A percentile compares a stretch with the other conserved stretches of the same genome.
Conservation (phyloP, 1,139 yeast species). For the Saccharomycopsis hybrid region DNA sequence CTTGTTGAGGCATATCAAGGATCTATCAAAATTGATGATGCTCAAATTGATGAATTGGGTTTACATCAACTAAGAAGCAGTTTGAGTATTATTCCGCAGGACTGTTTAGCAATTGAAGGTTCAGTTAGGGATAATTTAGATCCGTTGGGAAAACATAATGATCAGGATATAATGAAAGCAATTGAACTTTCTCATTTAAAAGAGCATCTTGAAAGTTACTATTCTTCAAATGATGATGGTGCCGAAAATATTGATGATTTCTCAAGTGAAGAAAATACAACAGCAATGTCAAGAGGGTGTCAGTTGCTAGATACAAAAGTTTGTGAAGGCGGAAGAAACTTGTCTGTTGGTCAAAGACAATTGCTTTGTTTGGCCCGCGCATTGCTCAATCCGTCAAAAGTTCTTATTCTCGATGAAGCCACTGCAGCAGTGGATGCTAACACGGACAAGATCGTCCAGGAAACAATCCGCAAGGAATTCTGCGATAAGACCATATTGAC, state of each 20-base stretch:
- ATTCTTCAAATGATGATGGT: too few species aligned
- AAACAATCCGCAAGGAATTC: constrained; percentile 62
- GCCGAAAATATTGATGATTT: too few species aligned
- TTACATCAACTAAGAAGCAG: constrained; percentile 47
- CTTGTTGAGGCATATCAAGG: constrained; percentile 62
- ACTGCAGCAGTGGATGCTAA: constrained; percentile 82
- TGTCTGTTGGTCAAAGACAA: constrained; percentile 76
- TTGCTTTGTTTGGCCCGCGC: constrained; percentile 73
- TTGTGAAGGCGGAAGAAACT: constrained; percentile 64
- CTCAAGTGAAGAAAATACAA: too few species aligned
- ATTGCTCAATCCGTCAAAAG: constrained; percentile 51
- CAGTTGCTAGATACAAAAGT: constrained; percentile 43
- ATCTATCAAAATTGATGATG: constrained; percentile 41
- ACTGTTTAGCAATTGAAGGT: constrained; percentile 61
- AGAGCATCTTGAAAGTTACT: constrained; percentile 37
- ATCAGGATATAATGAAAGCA: constrained; percentile 50
- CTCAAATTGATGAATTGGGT: constrained; percentile 41
- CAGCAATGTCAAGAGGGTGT: too few species aligned
- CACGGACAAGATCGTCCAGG: constrained; percentile 69
- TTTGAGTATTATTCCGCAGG: constrained; percentile 62
- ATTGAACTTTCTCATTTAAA: constrained; percentile 48
- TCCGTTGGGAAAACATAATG: constrained; percentile 46
- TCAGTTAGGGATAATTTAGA: constrained; percentile 54
- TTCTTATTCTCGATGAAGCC: constrained; percentile 73
- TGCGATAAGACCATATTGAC: constrained; percentile 64